These are phyloP conservation scores for Fraxinus xanthoxyloides DNA, from an alignment of 305 asterid species.

Conservation along the genomic window DNA sequence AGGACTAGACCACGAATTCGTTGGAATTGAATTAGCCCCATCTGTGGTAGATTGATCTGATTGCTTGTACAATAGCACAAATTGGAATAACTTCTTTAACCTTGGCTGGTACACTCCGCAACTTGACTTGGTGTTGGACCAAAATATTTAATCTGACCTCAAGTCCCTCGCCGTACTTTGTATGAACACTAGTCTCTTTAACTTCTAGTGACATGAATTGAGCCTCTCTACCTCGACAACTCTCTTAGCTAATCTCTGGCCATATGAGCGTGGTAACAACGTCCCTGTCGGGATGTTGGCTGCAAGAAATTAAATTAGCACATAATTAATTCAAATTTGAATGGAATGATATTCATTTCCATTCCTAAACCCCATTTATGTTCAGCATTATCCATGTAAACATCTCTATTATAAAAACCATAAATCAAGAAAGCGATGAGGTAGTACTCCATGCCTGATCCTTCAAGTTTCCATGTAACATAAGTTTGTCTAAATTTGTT, in stretches of 20 bases:
- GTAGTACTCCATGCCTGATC: not conserved
- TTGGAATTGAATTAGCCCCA: no score
- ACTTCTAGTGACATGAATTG: not conserved
- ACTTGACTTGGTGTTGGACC: not conserved
- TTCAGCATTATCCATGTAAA: not conserved
- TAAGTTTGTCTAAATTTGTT: not conserved
- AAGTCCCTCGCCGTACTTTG: no score
- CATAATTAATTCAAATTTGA: not conserved
- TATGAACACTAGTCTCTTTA: not conserved
- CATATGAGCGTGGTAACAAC: not conserved
- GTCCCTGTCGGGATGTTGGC: not conserved
- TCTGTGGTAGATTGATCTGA: not conserved
- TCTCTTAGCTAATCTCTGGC: not conserved
- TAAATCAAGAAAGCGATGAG: not conserved
- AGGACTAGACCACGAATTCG: no score
- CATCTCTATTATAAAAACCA: not conserved
- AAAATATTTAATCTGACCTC: not conserved
- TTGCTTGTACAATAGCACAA: not conserved
- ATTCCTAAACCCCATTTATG: not conserved
- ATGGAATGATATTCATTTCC: not conserved
- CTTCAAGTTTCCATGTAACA: not conserved
- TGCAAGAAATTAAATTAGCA: no score
- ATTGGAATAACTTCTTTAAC: not conserved
- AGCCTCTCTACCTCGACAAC: not conserved
- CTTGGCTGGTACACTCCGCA: not conserved